A percentile compares a stretch with the other conserved stretches of the same genome.
These are phyloP conservation scores for Fusarium tuaranense DNA, from an alignment of 2,329 filamentous ascomycete species.

Conservation along the genomic window DNA sequence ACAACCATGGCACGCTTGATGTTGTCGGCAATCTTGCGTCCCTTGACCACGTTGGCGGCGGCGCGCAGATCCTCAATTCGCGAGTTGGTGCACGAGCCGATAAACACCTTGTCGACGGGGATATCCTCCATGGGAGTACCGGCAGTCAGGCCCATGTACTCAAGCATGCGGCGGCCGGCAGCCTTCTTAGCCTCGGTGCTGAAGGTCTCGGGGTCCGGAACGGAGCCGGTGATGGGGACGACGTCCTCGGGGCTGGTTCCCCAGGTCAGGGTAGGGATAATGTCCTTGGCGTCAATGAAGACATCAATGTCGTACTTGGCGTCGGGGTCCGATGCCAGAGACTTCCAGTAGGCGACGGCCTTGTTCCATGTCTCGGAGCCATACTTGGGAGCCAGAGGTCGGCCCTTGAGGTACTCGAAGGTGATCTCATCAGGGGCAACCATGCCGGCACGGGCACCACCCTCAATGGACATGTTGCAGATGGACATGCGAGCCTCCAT, in stretches of 20 bases:
- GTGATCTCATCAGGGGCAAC: conserved; percentile 94
- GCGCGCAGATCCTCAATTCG: conserved; percentile 95
- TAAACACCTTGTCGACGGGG: conserved; percentile 93
- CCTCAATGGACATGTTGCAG: conserved; percentile 99
- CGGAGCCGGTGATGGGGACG: conserved; percentile 90
- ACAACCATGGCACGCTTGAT: conserved; percentile 97
- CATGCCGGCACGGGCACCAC: conserved; percentile 94
- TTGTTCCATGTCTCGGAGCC: conserved; percentile 91
- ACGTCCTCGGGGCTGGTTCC: conserved; percentile 97
- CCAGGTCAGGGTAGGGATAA: conserved; percentile 94
- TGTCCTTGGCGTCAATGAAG: conserved; percentile 91
- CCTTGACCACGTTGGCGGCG: conserved; percentile 87
- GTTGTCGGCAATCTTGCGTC: conserved; percentile 87
- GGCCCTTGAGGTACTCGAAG: conserved; percentile 94
- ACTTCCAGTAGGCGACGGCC: conserved; percentile 89
- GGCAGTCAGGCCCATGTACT: conserved; percentile 94
- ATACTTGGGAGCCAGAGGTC: conserved; percentile 86
- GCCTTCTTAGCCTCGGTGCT: conserved; percentile 82
- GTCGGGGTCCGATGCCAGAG: conserved; percentile 84
- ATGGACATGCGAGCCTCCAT: conserved; percentile 99
- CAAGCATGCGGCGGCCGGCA: conserved; percentile 82
- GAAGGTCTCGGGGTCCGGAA: conserved; percentile 92
- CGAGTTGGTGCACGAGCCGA: conserved; percentile 97
- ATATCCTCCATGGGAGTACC: conserved; percentile 95
- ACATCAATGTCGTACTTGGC: conserved; percentile 93